Evolutionary conservation across 495 filamentous ascomycete genomes (phyloP).

Genomic region (Podospora fimiseda): DNA sequence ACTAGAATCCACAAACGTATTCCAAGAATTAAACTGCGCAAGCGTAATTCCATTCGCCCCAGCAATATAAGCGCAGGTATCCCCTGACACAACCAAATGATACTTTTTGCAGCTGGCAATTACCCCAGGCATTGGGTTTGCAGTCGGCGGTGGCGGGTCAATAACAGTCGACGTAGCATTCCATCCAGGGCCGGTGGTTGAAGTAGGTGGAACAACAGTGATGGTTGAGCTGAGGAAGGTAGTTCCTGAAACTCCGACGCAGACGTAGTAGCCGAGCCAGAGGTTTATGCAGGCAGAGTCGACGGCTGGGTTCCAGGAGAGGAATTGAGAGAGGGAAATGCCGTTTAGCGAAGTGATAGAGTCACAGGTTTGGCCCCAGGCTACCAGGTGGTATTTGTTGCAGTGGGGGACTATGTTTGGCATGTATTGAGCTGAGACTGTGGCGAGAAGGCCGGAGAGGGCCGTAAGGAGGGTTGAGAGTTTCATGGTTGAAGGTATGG

Average conservation of each 20-base stretch:
- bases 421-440: constrained; percentile 10
- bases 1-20: background rate
- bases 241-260: background rate
- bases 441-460: constrained; percentile 3
- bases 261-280: constrained; percentile 15
- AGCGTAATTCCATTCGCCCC: background rate
- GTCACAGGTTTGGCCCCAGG: constrained; percentile 29
- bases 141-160: background rate
- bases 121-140: background rate
- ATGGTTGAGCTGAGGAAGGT: background rate
- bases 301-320: constrained; percentile 29
- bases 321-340: constrained; percentile 25
- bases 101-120: background rate
- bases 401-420: constrained; percentile 35
- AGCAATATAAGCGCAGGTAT: background rate
- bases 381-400: constrained; percentile 29
- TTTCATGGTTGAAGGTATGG: background rate
- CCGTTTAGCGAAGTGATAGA: constrained; percentile 26
- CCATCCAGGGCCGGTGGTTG: background rate
- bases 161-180: background rate
- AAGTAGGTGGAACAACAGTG: background rate
- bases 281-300: constrained; percentile 10
- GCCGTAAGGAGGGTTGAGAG: background rate
- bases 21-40: background rate
- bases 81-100: background rate